phyloP scores from a whole-genome alignment of 1,139 yeast species.

The Candida albicans region DNA sequence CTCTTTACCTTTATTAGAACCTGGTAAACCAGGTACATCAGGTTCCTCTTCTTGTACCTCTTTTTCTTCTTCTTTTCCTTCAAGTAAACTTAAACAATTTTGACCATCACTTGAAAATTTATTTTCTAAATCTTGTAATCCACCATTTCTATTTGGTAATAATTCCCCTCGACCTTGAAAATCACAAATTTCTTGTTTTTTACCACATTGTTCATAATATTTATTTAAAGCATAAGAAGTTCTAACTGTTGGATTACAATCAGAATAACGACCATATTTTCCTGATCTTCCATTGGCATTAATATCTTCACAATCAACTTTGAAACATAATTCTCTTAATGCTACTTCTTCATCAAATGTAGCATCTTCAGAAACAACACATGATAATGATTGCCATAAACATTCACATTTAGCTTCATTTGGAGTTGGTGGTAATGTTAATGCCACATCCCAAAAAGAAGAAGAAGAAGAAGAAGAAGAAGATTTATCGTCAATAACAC shows the following conservation, averaged over 20 bases:
- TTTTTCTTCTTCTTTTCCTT: constrained; percentile 1
- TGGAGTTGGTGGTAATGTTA: constrained; percentile 54
- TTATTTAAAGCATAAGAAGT: constrained; percentile 55
- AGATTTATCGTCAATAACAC: constrained; percentile 5
- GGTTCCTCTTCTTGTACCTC: background rate
- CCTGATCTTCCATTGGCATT: constrained; percentile 50
- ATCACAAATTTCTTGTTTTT: constrained; percentile 32
- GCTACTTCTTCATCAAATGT: constrained; percentile 30
- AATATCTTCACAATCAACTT: constrained; percentile 53
- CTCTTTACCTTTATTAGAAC: background rate
- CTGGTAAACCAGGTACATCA: background rate
- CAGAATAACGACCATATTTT: constrained; percentile 56
- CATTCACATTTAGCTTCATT: constrained; percentile 56
- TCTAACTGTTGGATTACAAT: constrained; percentile 52
- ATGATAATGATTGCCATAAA: constrained; percentile 48
- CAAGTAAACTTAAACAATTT: constrained; percentile 19
- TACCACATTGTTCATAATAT: constrained; percentile 35
- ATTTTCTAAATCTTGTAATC: constrained; percentile 19
- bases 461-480: no score
- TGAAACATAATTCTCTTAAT: constrained; percentile 49
- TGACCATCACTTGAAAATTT: constrained; percentile 30
- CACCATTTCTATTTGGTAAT: constrained; percentile 18
- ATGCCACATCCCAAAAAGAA: constrained; percentile 43
- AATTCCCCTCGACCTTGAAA: constrained; percentile 40
- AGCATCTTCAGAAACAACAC: constrained; percentile 43